phyloP scores from a whole-genome alignment of 176 grass and related monocot genomes.

The Musa schizocarpa region DNA sequence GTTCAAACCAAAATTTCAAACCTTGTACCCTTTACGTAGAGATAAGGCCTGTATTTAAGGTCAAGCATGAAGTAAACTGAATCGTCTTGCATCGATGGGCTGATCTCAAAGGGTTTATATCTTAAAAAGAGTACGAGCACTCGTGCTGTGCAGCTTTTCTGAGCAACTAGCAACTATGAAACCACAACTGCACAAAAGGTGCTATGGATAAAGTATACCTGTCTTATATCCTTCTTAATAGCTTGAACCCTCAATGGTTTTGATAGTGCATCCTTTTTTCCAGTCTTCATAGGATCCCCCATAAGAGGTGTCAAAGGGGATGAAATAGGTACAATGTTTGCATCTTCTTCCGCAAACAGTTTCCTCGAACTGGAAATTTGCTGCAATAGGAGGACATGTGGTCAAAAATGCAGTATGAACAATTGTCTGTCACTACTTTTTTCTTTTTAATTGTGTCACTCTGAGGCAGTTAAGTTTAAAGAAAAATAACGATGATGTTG shows the following conservation, averaged over 20 bases:
- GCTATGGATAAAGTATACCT: conserved; percentile 28
- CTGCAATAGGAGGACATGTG: conserved; percentile 23
- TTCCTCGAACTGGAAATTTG: conserved; percentile 60
- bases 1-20: neutral
- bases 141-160: no score
- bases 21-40: no score
- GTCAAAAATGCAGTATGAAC: neutral
- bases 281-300: conserved; percentile 31
- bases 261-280: conserved; percentile 30
- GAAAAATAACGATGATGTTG: neutral
- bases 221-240: conserved; percentile 75
- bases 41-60: no score
- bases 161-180: neutral
- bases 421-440: neutral
- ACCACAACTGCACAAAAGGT: neutral
- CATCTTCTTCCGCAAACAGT: conserved; percentile 49
- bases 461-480: neutral
- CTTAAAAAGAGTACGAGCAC: no score
- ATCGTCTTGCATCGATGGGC: no score
- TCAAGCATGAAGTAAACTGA: no score
- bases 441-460: neutral
- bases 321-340: conserved; percentile 59
- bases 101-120: no score
- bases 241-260: conserved; percentile 59
- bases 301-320: conserved; percentile 60